Evolutionary conservation across 345 rosid species (phyloP).

Genomic region (Raphanus sativus): DNA sequence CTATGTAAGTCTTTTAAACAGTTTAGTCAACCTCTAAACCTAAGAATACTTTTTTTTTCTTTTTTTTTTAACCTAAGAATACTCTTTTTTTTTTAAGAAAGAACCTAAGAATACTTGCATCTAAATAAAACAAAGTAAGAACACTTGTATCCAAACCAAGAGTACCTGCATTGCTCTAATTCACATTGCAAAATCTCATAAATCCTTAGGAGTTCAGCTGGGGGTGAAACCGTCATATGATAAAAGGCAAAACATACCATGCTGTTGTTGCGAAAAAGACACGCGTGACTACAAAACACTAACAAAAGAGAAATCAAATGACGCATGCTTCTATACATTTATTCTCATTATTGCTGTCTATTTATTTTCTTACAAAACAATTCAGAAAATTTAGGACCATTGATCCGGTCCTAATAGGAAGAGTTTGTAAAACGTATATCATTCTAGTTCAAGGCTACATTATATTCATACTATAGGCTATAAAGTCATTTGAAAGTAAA

Average conservation of each 20-base stretch:
- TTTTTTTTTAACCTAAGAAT: no score
- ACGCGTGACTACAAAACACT: constrained; percentile 34
- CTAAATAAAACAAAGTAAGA: background rate
- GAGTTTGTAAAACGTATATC: constrained; percentile 13
- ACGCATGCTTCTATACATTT: constrained; percentile 35
- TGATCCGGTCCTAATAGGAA: background rate
- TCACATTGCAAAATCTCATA: background rate
- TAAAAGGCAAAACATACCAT: constrained; percentile 27
- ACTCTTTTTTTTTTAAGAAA: no score
- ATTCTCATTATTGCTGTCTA: constrained; percentile 19
- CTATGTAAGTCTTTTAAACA: background rate
- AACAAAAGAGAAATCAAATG: constrained; percentile 26
- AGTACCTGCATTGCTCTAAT: background rate
- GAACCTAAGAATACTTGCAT: background rate
- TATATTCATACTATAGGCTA: background rate
- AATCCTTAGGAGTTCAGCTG: background rate
- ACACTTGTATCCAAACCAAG: background rate
- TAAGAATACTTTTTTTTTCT: background rate
- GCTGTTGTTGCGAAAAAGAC: constrained; percentile 35
- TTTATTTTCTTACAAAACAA: background rate
- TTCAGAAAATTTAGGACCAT: background rate
- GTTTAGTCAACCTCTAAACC: background rate
- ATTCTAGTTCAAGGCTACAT: constrained; percentile 4
- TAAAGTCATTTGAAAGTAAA: background rate
- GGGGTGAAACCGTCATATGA: constrained; percentile 29